These are phyloP conservation scores for Pholiota adiposa DNA, from an alignment of 1,284 basidiomycete genomes.

Conservation along the genomic window DNA sequence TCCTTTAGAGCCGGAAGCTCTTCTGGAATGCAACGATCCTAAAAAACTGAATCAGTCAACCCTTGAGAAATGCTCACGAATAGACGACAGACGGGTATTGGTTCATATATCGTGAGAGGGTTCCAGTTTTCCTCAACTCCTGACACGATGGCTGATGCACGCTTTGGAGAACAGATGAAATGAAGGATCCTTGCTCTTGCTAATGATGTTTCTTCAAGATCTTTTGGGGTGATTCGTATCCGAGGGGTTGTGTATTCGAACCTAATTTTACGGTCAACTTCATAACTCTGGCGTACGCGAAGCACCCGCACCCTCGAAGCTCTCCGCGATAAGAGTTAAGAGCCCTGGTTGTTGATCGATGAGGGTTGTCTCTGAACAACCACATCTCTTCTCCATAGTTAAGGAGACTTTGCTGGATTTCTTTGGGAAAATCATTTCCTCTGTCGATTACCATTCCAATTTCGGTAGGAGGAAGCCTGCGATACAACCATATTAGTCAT, in stretches of 20 bases:
- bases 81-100: conserved; percentile 69
- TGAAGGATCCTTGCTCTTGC: conserved; percentile 69
- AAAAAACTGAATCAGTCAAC: neutral
- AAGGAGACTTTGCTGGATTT: conserved; percentile 61
- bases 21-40: conserved; percentile 81
- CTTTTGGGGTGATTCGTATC: conserved; percentile 71
- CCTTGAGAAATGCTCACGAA: neutral
- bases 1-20: conserved; percentile 72
- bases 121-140: conserved; percentile 69
- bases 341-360: conserved; percentile 69
- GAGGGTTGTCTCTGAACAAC: conserved; percentile 68
- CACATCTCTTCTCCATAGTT: conserved; percentile 81
- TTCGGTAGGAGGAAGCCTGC: conserved; percentile 63
- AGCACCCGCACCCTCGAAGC: conserved; percentile 57
- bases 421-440: conserved; percentile 77
- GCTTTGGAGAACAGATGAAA: conserved; percentile 83
- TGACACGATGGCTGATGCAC: conserved; percentile 70
- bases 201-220: conserved; percentile 62
- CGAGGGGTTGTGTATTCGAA: conserved; percentile 85
- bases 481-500: neutral
- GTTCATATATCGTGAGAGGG: conserved; percentile 80
- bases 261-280: conserved; percentile 39
- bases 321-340: conserved; percentile 82
- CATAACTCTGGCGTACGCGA: too few relatives aligned
- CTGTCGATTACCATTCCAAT: conserved; percentile 87